phyloP scores from a whole-genome alignment of 371 early-diverging fungal genomes.

The Apophysomyces variabilis region DNA sequence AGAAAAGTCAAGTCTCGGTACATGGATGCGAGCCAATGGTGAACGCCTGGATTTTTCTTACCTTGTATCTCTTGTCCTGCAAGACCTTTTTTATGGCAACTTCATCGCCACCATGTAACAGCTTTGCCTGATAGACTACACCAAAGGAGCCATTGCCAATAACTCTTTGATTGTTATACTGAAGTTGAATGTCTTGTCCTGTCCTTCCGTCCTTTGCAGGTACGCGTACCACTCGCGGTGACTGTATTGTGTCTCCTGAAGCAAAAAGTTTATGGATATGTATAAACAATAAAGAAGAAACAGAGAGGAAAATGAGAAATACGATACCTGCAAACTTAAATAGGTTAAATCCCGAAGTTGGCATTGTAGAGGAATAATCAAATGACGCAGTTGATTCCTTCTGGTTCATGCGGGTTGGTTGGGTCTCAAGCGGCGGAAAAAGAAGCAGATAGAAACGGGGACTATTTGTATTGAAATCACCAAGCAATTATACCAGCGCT shows the following conservation, averaged over 20 bases:
- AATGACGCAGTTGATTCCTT: conserved; percentile 8
- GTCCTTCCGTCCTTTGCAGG: conserved; percentile 84
- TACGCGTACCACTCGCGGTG: conserved; percentile 31
- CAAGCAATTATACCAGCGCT: neutral
- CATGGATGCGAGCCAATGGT: neutral
- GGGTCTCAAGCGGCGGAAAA: neutral
- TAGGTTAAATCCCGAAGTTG: neutral
- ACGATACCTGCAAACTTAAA: conserved; percentile 4
- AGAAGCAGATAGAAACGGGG: neutral
- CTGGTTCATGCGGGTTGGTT: conserved; percentile 7
- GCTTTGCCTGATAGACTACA: conserved; percentile 92
- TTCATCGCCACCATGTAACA: conserved; percentile 75
- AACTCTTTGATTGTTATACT: conserved; percentile 87
- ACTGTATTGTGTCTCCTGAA: conserved; percentile 18
- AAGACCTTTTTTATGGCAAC: conserved; percentile 95
- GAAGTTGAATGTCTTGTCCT: conserved; percentile 82
- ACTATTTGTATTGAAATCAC: neutral
- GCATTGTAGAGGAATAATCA: neutral
- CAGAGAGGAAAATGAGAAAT: too few relatives aligned
- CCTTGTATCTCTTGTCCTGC: conserved; percentile 96
- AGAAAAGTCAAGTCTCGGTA: conserved; percentile 6
- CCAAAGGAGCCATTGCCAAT: conserved; percentile 97
- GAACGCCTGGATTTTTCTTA: conserved; percentile 26
- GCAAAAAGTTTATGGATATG: neutral
- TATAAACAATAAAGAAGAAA: neutral